Percentiles rank a stretch among this genome's conserved stretches.
These are phyloP conservation scores for Solanum paucissectum DNA, from an alignment of 257 asterid genomes.

Conservation along the genomic window DNA sequence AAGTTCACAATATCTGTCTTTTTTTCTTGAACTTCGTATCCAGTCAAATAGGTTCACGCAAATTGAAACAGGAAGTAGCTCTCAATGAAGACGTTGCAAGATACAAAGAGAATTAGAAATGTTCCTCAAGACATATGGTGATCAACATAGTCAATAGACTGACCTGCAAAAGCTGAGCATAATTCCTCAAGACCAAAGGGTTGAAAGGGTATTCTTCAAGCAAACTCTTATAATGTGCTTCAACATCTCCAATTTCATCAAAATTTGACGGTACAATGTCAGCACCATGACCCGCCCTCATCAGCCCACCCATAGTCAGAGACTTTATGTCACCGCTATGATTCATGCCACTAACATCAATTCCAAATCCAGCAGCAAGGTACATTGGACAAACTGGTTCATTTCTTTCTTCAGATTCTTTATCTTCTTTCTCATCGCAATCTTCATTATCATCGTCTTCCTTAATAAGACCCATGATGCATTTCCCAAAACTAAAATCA, in stretches of 20 bases:
- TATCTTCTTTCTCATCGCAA: constrained; percentile 3
- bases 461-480: constrained; percentile 27
- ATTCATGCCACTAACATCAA: background rate
- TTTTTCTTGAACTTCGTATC: background rate
- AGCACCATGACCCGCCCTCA: background rate
- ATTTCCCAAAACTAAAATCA: constrained; percentile 44
- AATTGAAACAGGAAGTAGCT: background rate
- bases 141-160: background rate
- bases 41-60: too few relatives aligned
- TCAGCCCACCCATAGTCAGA: background rate
- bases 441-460: constrained; percentile 25
- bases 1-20: background rate
- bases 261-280: background rate
- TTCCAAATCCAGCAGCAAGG: constrained; percentile 6
- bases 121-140: background rate
- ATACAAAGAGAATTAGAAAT: background rate
- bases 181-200: constrained; percentile 44
- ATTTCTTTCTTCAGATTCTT: constrained; percentile 4
- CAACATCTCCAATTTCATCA: constrained; percentile 24
- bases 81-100: background rate
- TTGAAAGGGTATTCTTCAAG: constrained; percentile 37
- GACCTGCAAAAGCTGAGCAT: constrained; percentile 70
- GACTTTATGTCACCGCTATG: background rate
- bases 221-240: constrained; percentile 19
- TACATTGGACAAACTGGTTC: constrained; percentile 1